Percentiles rank a stretch among this genome's conserved stretches.
These are phyloP conservation scores for Chlorencoelia australis DNA, from an alignment of 2,329 filamentous ascomycete species.

Conservation along the genomic window DNA sequence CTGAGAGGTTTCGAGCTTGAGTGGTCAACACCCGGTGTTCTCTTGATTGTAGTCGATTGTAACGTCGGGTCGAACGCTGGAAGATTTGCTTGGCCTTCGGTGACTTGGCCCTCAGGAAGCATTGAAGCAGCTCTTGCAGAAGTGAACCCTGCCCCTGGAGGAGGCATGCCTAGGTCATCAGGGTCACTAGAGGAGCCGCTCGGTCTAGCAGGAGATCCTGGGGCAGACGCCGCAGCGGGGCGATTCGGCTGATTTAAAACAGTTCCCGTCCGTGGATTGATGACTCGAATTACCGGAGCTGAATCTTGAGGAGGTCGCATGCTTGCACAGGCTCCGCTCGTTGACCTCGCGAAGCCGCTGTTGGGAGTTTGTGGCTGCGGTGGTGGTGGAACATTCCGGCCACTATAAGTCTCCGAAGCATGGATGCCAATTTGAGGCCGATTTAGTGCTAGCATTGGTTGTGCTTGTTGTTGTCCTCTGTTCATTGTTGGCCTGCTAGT, in stretches of 20 bases:
- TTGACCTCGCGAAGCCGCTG: slow-evolving; percentile 20
- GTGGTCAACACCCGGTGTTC: slow-evolving; percentile 82
- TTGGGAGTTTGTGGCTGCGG: slow-evolving; percentile 25
- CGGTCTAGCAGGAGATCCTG: slow-evolving; percentile 15
- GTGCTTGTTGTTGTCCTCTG: slow-evolving; percentile 19
- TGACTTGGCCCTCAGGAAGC: slow-evolving; percentile 26
- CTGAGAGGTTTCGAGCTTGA: slow-evolving; percentile 61
- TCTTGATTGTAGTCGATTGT: slow-evolving; percentile 77
- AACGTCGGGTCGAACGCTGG: slow-evolving; percentile 62
- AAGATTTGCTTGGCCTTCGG: slow-evolving; percentile 34
- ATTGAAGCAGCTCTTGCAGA: slow-evolving; percentile 57
- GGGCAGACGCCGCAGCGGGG: slow-evolving; percentile 6
- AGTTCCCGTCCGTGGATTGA: slow-evolving; percentile 14
- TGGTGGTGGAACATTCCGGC: slow-evolving; percentile 11
- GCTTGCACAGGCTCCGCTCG: slow-evolving; percentile 12
- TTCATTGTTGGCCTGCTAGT: slow-evolving; percentile 11
- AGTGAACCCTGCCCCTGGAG: slow-evolving; percentile 45
- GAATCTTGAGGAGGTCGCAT: slow-evolving; percentile 14
- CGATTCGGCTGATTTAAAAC: slow-evolving; percentile 26
- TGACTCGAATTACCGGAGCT: slow-evolving; percentile 8
- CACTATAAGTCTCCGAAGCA: slow-evolving; percentile 6
- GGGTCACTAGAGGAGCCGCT: slow-evolving; percentile 17
- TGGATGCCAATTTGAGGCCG: slow-evolving; percentile 21
- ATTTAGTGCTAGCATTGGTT: no score
- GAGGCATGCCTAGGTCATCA: slow-evolving; percentile 15